Percentiles rank a stretch among this genome's conserved stretches.
phyloP scores from a whole-genome alignment of 164 flowering plant genomes.

The Liriodendron chinense region DNA sequence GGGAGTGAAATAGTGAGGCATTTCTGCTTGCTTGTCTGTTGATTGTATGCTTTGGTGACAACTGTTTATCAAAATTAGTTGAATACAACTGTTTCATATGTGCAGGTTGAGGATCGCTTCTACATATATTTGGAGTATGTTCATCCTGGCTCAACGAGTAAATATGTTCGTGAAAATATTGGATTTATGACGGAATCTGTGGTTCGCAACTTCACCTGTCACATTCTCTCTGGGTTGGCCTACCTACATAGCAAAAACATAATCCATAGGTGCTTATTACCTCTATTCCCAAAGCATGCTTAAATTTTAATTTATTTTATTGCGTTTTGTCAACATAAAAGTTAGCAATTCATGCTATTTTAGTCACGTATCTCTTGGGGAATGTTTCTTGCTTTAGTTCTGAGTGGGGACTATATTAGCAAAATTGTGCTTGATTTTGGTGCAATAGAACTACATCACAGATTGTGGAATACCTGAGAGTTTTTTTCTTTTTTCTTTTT shows the following conservation, averaged over 20 bases:
- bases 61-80: background rate
- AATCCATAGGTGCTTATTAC: slow-evolving; percentile 64
- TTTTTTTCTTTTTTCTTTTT: too few species aligned
- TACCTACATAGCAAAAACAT: slow-evolving; percentile 84
- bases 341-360: background rate
- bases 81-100: slow-evolving; percentile 3
- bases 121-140: slow-evolving; percentile 90
- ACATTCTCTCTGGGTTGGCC: slow-evolving; percentile 83
- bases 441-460: too few species aligned
- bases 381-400: background rate
- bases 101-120: slow-evolving; percentile 73
- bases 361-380: background rate
- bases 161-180: slow-evolving; percentile 74
- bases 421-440: background rate
- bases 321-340: background rate
- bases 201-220: slow-evolving; percentile 84
- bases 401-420: background rate
- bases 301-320: background rate
- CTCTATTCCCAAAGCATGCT: background rate
- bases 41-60: background rate
- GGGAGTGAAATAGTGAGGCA: slow-evolving; percentile 89
- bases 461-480: too few species aligned
- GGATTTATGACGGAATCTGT: slow-evolving; percentile 90
- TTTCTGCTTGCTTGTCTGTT: background rate
- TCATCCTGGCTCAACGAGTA: slow-evolving; percentile 85